These are phyloP conservation scores for Diversispora epigaea DNA, from an alignment of 192 early-diverging fungal species.

Conservation along the genomic window DNA sequence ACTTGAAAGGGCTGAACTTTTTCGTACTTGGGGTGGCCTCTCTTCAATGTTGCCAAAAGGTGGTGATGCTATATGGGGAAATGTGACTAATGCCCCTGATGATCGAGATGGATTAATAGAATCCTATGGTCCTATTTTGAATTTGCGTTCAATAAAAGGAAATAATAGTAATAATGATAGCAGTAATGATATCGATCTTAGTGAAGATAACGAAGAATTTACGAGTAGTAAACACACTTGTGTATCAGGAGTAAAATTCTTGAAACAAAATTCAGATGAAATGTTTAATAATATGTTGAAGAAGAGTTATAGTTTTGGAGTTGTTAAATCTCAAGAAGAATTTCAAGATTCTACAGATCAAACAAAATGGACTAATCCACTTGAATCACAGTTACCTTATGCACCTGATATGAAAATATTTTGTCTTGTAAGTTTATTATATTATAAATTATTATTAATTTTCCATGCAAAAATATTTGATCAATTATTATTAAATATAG, in stretches of 20 bases:
- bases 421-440: slow-evolving; percentile 46
- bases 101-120: slow-evolving; percentile 43
- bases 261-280: slow-evolving; percentile 51
- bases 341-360: slow-evolving; percentile 60
- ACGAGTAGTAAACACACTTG: not conserved
- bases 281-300: slow-evolving; percentile 53
- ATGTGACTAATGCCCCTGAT: slow-evolving; percentile 64
- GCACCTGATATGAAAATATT: slow-evolving; percentile 78
- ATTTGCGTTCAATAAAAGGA: slow-evolving; percentile 42
- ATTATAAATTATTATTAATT: too few species aligned
- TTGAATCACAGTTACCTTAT: slow-evolving; percentile 67
- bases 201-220: not conserved
- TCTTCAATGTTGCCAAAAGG: slow-evolving; percentile 82
- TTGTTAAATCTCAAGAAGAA: slow-evolving; percentile 57
- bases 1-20: slow-evolving; percentile 68
- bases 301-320: slow-evolving; percentile 66
- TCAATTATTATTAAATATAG: slow-evolving; percentile 28
- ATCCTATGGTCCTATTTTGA: slow-evolving; percentile 56
- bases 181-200: not conserved
- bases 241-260: slow-evolving; percentile 43
- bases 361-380: slow-evolving; percentile 76
- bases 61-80: slow-evolving; percentile 80
- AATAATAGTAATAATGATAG: not conserved
- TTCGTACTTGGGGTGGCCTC: slow-evolving; percentile 81
- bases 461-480: slow-evolving; percentile 69